Evolutionary conservation across 78 protist species (phyloP).

Genomic region (Speleostelium caveatum): DNA sequence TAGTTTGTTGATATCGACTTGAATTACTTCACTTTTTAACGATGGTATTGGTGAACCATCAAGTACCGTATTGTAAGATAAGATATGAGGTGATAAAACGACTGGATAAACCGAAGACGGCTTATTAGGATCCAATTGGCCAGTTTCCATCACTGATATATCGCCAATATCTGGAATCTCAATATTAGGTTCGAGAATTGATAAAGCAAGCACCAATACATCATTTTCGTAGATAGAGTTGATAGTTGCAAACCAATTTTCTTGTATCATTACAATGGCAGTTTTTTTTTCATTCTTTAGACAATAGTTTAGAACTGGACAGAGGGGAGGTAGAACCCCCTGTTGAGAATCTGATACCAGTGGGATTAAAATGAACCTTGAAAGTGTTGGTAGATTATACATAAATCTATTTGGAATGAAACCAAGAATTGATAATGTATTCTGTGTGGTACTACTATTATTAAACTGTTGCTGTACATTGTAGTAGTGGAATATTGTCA

Average conservation of each 20-base stretch:
- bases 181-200: slow-evolving; percentile 23
- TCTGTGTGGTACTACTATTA: neutral
- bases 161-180: slow-evolving; percentile 6
- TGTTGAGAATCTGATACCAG: slow-evolving; percentile 17
- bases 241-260: slow-evolving; percentile 49
- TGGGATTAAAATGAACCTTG: slow-evolving; percentile 37
- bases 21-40: slow-evolving; percentile 18
- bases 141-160: slow-evolving; percentile 12
- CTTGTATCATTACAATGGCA: slow-evolving; percentile 23
- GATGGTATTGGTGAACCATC: slow-evolving; percentile 11
- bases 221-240: slow-evolving; percentile 33
- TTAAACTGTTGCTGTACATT: neutral
- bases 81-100: neutral
- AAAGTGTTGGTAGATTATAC: slow-evolving; percentile 7
- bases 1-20: slow-evolving; percentile 23
- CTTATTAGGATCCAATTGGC: neutral
- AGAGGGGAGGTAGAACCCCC: slow-evolving; percentile 25
- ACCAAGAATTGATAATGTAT: slow-evolving; percentile 19
- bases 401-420: slow-evolving; percentile 23
- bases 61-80: slow-evolving; percentile 11
- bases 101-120: too few relatives aligned
- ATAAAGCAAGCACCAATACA: neutral
- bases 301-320: slow-evolving; percentile 38
- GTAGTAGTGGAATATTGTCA: slow-evolving; percentile 9
- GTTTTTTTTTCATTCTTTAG: slow-evolving; percentile 24